These are phyloP conservation scores for Holtermanniella nyarrowii DNA, from an alignment of 768 basidiomycete genomes.

Conservation along the genomic window DNA sequence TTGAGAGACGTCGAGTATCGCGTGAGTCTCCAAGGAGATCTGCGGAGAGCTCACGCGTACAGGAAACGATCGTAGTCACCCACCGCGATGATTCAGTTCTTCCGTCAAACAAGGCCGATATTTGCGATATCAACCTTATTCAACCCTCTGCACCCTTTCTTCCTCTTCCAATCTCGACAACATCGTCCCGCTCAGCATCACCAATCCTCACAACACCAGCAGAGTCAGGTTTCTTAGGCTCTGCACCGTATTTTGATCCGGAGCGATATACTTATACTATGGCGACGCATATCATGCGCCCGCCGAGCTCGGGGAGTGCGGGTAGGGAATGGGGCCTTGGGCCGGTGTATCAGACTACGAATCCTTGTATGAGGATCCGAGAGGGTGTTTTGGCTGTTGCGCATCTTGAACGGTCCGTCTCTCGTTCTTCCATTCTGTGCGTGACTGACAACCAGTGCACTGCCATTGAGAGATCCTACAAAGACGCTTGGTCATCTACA, in stretches of 20 bases:
- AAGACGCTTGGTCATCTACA: slow-evolving; percentile 6
- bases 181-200: slow-evolving; percentile 42
- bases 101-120: slow-evolving; percentile 48
- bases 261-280: slow-evolving; percentile 48
- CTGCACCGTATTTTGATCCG: not conserved
- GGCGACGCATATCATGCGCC: slow-evolving; percentile 54
- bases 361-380: slow-evolving; percentile 53
- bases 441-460: no score
- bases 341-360: slow-evolving; percentile 60
- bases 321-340: slow-evolving; percentile 19
- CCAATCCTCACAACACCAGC: not conserved
- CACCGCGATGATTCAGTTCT: slow-evolving; percentile 57
- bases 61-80: slow-evolving; percentile 54
- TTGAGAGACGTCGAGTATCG: slow-evolving; percentile 46
- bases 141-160: slow-evolving; percentile 14
- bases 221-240: not conserved
- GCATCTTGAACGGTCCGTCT: slow-evolving; percentile 54
- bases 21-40: slow-evolving; percentile 12
- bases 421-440: slow-evolving; percentile 44
- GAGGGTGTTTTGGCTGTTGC: slow-evolving; percentile 52
- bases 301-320: no score
- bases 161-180: slow-evolving; percentile 1
- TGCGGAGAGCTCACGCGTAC: not conserved
- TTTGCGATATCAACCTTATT: slow-evolving; percentile 59
- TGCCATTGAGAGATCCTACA: slow-evolving; percentile 5